Percentiles rank a stretch among this genome's conserved stretches.
These are phyloP conservation scores for Vaccinium corymbosum DNA, from an alignment of 148 eudicot species.

Conservation along the genomic window DNA sequence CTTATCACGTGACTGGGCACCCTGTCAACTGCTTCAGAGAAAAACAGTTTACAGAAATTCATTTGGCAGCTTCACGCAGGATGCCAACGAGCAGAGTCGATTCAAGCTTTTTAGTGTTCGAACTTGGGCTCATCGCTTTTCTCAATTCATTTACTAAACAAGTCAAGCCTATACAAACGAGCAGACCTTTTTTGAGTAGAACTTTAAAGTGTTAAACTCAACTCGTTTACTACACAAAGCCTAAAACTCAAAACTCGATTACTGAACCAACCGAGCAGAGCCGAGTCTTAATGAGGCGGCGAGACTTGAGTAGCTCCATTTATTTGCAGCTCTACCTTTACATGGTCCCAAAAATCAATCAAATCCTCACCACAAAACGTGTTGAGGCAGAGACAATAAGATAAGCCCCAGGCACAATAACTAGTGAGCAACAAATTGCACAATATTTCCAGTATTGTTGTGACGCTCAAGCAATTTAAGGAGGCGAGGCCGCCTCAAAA, in stretches of 20 bases:
- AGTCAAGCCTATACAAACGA: too few species aligned
- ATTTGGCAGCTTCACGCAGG: too few species aligned
- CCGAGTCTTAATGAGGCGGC: too few species aligned
- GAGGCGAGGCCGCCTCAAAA: background rate
- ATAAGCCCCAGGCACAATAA: background rate
- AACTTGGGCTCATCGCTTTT: too few species aligned
- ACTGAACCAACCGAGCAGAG: too few species aligned
- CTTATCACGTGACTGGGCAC: background rate
- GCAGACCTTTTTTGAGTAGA: too few species aligned
- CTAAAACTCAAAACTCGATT: too few species aligned
- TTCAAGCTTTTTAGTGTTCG: too few species aligned
- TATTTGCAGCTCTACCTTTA: background rate
- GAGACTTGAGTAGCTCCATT: background rate
- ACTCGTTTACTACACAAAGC: too few species aligned
- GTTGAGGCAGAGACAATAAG: background rate
- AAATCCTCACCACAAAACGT: constrained; percentile 9
- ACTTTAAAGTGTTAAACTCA: too few species aligned
- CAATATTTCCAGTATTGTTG: background rate
- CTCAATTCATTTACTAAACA: too few species aligned
- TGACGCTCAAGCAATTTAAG: background rate
- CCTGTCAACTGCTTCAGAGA: background rate
- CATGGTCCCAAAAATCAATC: background rate
- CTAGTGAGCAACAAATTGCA: background rate
- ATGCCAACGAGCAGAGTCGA: too few species aligned
- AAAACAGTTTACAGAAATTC: background rate